Conservation (phyloP, 495 filamentous ascomycete species). For the Tuber magnatum region DNA sequence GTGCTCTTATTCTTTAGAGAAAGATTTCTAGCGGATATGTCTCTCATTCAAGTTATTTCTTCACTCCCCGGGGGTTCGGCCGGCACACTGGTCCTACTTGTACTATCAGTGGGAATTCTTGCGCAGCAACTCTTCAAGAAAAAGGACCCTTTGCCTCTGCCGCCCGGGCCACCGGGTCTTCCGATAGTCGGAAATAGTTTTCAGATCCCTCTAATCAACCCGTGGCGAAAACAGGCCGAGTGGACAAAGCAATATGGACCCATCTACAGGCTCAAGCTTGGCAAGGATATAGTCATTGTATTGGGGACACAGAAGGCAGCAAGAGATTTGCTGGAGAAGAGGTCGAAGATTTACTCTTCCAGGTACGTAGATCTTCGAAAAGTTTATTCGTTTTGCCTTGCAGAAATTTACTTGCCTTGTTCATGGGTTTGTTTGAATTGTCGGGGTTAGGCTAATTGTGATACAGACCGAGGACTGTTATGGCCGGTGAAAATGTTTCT, state of each 20-base stretch:
- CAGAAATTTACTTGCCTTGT: neutral
- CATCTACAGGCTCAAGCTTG: neutral
- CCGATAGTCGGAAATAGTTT: neutral
- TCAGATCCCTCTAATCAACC: neutral
- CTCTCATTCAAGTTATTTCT: neutral
- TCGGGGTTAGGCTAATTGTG: neutral
- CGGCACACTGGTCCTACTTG: neutral
- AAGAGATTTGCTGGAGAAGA: constrained; percentile 2
- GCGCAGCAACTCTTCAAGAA: neutral
- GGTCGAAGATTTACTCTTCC: neutral
- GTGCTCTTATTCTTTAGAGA: neutral
- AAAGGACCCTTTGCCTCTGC: neutral
- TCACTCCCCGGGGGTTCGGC: neutral
- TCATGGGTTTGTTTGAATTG: neutral
- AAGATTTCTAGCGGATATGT: neutral
- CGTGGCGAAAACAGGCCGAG: neutral
- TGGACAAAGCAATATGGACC: neutral
- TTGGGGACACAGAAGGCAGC: neutral
- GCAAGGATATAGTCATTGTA: neutral
- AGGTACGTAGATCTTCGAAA: neutral
- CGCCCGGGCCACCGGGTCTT: neutral
- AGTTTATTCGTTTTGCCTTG: neutral
- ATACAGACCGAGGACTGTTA: neutral
- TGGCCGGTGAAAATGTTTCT: neutral
- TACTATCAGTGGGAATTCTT: neutral